Percentiles rank a stretch among this genome's conserved stretches.
Conservation (phyloP, 495 filamentous ascomycete species). For the Recurvomyces mirabilis region DNA sequence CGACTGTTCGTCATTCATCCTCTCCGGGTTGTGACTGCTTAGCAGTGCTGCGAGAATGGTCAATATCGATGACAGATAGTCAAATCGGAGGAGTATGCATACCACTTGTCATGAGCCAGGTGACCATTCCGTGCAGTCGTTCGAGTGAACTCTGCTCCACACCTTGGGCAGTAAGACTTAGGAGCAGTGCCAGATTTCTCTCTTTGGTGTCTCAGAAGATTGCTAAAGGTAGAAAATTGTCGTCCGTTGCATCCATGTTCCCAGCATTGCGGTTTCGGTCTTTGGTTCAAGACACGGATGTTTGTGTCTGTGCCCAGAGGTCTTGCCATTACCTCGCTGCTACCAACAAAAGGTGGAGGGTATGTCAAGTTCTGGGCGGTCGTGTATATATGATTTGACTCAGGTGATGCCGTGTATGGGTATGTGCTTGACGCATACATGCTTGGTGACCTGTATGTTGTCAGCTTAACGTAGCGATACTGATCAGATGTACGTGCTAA, state of each 20-base stretch:
- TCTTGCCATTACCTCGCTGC: slow-evolving; percentile 7
- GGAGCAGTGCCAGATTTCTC: slow-evolving; percentile 83
- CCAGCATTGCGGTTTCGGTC: slow-evolving; percentile 88
- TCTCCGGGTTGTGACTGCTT: no score
- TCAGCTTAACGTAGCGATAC: neutral
- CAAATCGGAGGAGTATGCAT: no score
- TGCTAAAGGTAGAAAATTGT: slow-evolving; percentile 92
- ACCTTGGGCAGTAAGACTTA: slow-evolving; percentile 77
- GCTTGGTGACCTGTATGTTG: neutral
- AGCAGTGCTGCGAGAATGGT: no score
- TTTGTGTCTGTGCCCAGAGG: slow-evolving; percentile 24
- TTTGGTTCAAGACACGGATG: slow-evolving; percentile 58
- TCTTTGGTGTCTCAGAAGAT: slow-evolving; percentile 81
- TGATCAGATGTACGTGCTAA: neutral
- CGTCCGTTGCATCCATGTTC: slow-evolving; percentile 91
- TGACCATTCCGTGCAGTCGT: slow-evolving; percentile 88
- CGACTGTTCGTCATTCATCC: no score
- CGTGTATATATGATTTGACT: neutral
- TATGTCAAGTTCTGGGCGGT: slow-evolving; percentile 10
- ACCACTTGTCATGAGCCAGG: slow-evolving; percentile 81
- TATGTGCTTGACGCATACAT: slow-evolving; percentile 3
- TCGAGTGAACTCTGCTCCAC: slow-evolving; percentile 81
- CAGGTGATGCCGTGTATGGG: neutral
- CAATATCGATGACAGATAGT: no score
- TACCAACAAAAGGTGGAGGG: slow-evolving; percentile 13